A percentile compares a stretch with the other conserved stretches of the same genome.
phyloP scores from a whole-genome alignment of 257 asterid species.

The Fraxinus anomala region DNA sequence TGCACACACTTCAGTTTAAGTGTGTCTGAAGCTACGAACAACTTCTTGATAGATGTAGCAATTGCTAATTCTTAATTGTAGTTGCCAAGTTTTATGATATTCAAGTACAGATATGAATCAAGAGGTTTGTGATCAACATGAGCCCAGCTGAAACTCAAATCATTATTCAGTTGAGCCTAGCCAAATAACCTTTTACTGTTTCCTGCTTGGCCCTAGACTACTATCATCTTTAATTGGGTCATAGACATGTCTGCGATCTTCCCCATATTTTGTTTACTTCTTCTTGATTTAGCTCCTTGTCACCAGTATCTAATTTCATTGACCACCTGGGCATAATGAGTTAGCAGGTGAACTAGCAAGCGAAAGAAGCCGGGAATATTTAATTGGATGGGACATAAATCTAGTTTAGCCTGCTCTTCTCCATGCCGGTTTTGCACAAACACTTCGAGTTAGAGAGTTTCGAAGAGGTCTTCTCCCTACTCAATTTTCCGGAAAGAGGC shows the following conservation, averaged over 20 bases:
- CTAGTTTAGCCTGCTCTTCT: background rate
- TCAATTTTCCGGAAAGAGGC: background rate
- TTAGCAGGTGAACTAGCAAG: conserved; percentile 1
- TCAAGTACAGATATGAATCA: background rate
- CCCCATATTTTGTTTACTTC: background rate
- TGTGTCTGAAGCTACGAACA: background rate
- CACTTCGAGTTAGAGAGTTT: background rate
- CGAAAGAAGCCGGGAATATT: conserved; percentile 6
- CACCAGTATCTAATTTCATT: background rate
- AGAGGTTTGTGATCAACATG: background rate
- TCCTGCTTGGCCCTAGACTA: background rate
- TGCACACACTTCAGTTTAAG: background rate
- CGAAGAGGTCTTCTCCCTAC: background rate
- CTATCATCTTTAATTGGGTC: background rate
- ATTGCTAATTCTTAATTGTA: background rate
- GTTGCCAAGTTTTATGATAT: background rate
- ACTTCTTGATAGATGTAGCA: background rate
- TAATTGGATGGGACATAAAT: background rate
- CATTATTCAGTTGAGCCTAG: background rate
- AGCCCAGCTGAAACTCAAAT: conserved; percentile 1
- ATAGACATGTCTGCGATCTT: background rate
- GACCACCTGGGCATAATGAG: background rate
- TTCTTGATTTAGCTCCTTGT: background rate
- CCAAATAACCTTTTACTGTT: background rate
- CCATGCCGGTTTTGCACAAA: conserved; percentile 1